These are phyloP conservation scores for Hypoxylon trugodes DNA, from an alignment of 495 filamentous ascomycete genomes.

Conservation along the genomic window DNA sequence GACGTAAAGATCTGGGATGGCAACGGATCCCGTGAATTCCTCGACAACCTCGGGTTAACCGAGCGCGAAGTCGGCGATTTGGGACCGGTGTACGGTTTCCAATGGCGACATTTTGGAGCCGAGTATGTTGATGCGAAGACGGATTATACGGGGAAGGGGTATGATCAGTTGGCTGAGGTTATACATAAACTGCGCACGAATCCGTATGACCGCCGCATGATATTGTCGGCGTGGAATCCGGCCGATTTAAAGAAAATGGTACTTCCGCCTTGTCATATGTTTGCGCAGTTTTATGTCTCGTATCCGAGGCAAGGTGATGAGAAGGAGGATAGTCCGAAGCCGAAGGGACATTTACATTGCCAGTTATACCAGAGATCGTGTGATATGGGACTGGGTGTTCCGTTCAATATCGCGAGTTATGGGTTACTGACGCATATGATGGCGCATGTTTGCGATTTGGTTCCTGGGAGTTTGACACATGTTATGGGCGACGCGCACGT, in stretches of 20 bases:
- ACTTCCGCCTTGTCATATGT: slow-evolving; percentile 97
- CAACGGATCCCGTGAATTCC: slow-evolving; percentile 88
- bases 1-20: slow-evolving; percentile 98
- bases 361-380: slow-evolving; percentile 92
- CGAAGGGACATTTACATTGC: slow-evolving; percentile 76
- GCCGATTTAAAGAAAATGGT: slow-evolving; percentile 88
- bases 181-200: slow-evolving; percentile 80
- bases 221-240: slow-evolving; percentile 94
- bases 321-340: slow-evolving; percentile 43
- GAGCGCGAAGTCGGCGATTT: slow-evolving; percentile 87
- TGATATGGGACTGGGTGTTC: slow-evolving; percentile 97
- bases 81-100: slow-evolving; percentile 97
- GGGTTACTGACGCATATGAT: slow-evolving; percentile 93
- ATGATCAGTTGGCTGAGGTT: slow-evolving; percentile 89
- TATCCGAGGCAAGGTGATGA: slow-evolving; percentile 62
- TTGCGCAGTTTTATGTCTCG: slow-evolving; percentile 96
- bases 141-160: slow-evolving; percentile 88
- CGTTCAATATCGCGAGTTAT: slow-evolving; percentile 97
- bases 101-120: slow-evolving; percentile 98
- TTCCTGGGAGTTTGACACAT: slow-evolving; percentile 85
- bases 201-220: slow-evolving; percentile 88
- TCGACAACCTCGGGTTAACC: slow-evolving; percentile 81
- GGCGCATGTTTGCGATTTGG: slow-evolving; percentile 82
- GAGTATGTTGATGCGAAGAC: slow-evolving; percentile 79
- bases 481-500: slow-evolving; percentile 97